Evolutionary conservation across 495 filamentous ascomycete genomes (phyloP).

Genomic region (Endocarpon pusillum): DNA sequence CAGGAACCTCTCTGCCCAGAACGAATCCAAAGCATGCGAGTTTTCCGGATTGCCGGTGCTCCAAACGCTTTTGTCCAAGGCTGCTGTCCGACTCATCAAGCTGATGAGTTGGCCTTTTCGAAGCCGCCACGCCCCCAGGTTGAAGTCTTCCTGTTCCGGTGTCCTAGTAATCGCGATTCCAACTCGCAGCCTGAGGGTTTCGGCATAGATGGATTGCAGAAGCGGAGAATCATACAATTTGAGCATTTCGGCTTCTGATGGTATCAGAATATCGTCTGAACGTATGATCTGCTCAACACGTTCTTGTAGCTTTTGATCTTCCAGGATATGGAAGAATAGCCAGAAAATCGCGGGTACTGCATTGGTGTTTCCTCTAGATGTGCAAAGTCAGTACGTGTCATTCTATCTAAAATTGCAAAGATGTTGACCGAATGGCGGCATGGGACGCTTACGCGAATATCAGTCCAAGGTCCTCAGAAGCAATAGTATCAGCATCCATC

Average conservation of each 20-base stretch:
- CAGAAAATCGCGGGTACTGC: too few species aligned
- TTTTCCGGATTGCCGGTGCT: slow-evolving; percentile 8
- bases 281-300: too few species aligned
- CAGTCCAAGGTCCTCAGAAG: slow-evolving; percentile 1
- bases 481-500: slow-evolving; percentile 5
- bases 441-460: slow-evolving; percentile 1
- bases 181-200: slow-evolving; percentile 20
- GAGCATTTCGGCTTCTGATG: neutral
- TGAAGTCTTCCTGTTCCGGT: neutral
- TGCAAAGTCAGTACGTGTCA: too few species aligned
- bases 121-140: neutral
- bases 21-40: slow-evolving; percentile 9
- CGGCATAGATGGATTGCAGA: slow-evolving; percentile 21
- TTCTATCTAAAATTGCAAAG: too few species aligned
- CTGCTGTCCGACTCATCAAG: neutral
- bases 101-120: slow-evolving; percentile 1
- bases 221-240: slow-evolving; percentile 16
- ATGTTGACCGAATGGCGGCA: too few species aligned
- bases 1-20: slow-evolving; percentile 18
- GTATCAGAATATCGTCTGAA: too few species aligned
- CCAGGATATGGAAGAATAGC: too few species aligned
- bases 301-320: neutral
- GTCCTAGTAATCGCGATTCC: slow-evolving; percentile 14
- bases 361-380: too few species aligned
- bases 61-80: slow-evolving; percentile 14